Evolutionary conservation across 2,329 filamentous ascomycete species (phyloP), one percentile per base, ranked within the genome.

Genomic region (Aureobasidium mangrovei): DNA sequence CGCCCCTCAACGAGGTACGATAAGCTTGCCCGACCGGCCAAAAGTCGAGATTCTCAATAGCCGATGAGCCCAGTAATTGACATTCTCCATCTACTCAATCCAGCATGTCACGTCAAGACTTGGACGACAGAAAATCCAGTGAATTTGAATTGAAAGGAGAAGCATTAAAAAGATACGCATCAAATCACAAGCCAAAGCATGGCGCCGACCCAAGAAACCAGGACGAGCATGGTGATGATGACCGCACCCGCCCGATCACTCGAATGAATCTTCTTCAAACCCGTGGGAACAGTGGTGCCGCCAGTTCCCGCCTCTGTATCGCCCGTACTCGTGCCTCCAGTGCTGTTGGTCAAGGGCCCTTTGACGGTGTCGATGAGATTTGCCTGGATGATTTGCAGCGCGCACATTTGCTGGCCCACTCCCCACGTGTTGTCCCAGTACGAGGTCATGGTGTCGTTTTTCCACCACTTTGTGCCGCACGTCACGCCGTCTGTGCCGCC

Each of bases 181-280:
- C n/a, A 51, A 35, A 46, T 42, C 8, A 55, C 39, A 31, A 59
- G 51, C 33, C 46, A 60, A 56, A 61, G 60, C 49, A 60, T 73
- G 10, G 79, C 80, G 1, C 74, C 74, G 26, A 84, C 57, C 42
- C 87, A 70, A 4, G 73, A 69, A 4, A 74, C 64, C 1, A 87
- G 64, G 3, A 84, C 67, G 4, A 83, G 43, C 2, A 79, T 65
- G 0, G 85, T 90, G 44, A 81, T 59, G 58, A 88, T 77, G 10
- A 79, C 79, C 36, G 86, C 86, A 7, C 85, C 88, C 4, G 80
- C 85, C 58, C 74, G 79, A 63, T 91, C 86, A 4, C 75, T 81
- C 1, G 74, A 74, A 3, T 79, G 80, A 35, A 83, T 75, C 1
- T 69, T 57, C 32, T 65, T 60, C 56, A 64, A 64, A 4, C 55